A percentile compares a stretch with the other conserved stretches of the same genome.
phyloP scores from a whole-genome alignment of 2,329 filamentous ascomycete species.

The Penicillium sp. region DNA sequence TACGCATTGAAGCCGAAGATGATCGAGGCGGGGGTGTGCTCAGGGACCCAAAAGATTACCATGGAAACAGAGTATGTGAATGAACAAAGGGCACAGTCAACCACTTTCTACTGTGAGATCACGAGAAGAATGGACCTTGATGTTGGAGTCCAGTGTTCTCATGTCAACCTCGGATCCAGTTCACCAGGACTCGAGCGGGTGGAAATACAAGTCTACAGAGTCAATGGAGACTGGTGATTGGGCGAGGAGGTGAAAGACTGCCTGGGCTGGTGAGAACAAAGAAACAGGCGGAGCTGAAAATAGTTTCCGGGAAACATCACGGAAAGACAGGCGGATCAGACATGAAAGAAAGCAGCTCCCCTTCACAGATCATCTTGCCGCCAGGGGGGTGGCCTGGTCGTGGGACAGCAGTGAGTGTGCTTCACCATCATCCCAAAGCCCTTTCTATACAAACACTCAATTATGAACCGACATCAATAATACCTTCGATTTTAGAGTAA shows the following conservation, averaged over 20 bases:
- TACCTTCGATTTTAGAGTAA: not conserved
- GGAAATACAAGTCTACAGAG: not conserved
- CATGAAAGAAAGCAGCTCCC: not conserved
- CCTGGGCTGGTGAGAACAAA: not conserved
- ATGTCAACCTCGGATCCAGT: not conserved
- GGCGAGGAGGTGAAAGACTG: not conserved
- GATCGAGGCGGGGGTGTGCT: not conserved
- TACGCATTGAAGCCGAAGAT: not conserved
- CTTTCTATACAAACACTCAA: not conserved
- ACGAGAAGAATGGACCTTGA: not conserved
- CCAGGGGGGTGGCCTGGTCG: not conserved
- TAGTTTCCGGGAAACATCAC: not conserved
- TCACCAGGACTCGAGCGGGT: not conserved
- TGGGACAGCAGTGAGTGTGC: not conserved
- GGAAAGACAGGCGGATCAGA: not conserved
- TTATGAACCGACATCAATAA: not conserved
- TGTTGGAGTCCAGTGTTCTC: not conserved
- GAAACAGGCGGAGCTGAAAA: constrained; percentile 3
- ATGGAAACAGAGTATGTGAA: not conserved
- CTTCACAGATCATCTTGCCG: not conserved
- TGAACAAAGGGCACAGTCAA: not conserved
- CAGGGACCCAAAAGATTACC: not conserved
- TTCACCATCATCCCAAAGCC: not conserved
- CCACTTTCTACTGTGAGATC: not conserved
- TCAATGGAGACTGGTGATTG: not conserved